Percentiles rank a stretch among this genome's conserved stretches.
Conservation (phyloP, 2,329 filamentous ascomycete genomes). For the Thermomyces lanuginosus region DNA sequence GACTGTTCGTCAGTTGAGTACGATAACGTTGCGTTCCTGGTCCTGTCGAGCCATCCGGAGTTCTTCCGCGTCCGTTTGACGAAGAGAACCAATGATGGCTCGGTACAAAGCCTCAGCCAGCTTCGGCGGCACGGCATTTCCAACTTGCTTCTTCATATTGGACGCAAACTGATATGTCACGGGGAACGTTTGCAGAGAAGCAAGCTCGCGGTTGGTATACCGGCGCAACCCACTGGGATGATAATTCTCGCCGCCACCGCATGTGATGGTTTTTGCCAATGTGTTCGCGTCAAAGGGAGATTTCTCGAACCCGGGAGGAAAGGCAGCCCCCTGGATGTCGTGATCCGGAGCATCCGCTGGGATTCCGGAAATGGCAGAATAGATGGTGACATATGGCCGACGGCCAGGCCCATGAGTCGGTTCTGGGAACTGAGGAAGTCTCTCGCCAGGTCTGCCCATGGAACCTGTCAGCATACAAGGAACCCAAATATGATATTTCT, state of each 20-base stretch:
- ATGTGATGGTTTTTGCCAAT: conserved; percentile 47
- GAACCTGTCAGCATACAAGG: conserved; percentile 34
- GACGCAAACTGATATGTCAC: conserved; percentile 40
- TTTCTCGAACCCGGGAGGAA: conserved; percentile 13
- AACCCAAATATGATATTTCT: conserved; percentile 7
- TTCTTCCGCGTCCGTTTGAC: conserved; percentile 17
- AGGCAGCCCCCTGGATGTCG: conserved; percentile 15
- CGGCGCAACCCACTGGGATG: conserved; percentile 48
- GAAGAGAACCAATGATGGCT: conserved; percentile 22
- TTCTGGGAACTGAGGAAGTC: conserved; percentile 47
- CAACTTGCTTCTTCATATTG: conserved; percentile 44
- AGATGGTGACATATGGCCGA: conserved; percentile 25
- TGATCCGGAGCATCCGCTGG: conserved; percentile 28
- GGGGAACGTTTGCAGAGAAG: conserved; percentile 55
- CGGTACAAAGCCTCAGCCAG: conserved; percentile 25
- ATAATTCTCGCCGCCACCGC: conserved; percentile 42
- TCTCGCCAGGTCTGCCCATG: conserved; percentile 53
- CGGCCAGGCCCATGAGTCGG: conserved; percentile 39
- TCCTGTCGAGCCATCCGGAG: no score
- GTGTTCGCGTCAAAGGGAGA: conserved; percentile 32
- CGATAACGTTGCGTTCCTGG: no score
- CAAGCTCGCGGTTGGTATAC: conserved; percentile 52
- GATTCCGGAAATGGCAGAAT: conserved; percentile 25
- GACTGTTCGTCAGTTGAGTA: no score
- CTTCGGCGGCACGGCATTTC: conserved; percentile 58